Evolutionary conservation across 768 basidiomycete genomes (phyloP), one percentile per base, ranked within the genome.

Genomic region (Lentinula raphanica): DNA sequence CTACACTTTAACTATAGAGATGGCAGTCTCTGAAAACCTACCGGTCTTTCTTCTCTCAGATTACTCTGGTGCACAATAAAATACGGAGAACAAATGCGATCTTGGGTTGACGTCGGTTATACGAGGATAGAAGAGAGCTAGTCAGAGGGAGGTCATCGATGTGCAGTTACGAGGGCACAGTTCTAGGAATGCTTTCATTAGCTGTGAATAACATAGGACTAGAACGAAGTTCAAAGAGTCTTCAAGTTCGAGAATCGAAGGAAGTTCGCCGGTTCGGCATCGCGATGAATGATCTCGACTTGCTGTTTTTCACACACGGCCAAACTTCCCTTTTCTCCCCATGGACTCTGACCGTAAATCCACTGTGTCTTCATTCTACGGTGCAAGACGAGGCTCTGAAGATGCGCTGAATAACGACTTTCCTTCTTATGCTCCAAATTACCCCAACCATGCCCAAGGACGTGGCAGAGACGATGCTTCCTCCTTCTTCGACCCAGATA

Each of bases 311-410:
- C 46, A 28, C 46, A 48, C 46, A 48, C 27, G 12, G 2, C 23
- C 27, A 28, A 48, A 7, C 15, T 19, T 48, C n/a, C 46, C 27
- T 48, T 28, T 17, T 25, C 23, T 25, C 32, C 36, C 28, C 35
- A 90, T 90, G 89, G 89, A 90, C 62, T 78, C 81, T 65, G 90
- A 90, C 73, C 80, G 87, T 66, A 89, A 87, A 71, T 90, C 90
- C 4, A 80, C 81, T 1, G 86, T 88, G 4, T 91, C 90, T 8
- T 91, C 89, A 3, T 92, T 90, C 76, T 91, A 90, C 62, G 86
- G 84, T 21, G 81, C 75, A 13, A 80, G 82, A 36, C 83, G 84
- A 68, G 67, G 73, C 58, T 80, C 88, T n/a, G 65, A 77, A 60
- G 86, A 92, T 65, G 80, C 76, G 29, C 77, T 89, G 49, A 84